Percentiles rank a stretch among this genome's conserved stretches.
Evolutionary conservation across 768 basidiomycete species (phyloP).

Genomic region (Leccinum fibrillosum): DNA sequence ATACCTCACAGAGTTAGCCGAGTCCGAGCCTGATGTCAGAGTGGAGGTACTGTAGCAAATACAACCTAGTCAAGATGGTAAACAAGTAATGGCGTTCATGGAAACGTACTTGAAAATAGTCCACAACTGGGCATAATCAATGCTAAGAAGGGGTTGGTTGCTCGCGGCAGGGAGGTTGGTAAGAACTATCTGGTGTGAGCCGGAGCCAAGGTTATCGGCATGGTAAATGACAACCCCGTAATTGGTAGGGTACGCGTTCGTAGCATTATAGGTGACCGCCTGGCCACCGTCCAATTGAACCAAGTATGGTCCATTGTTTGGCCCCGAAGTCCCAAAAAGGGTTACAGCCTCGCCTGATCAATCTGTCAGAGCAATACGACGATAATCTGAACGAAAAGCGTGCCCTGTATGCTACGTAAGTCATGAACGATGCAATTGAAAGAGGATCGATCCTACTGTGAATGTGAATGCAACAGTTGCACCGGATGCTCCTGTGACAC

Average conservation of each 20-base stretch:
- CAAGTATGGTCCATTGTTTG: constrained; percentile 33
- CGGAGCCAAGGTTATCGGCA: constrained; percentile 37
- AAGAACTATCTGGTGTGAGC: constrained; percentile 34
- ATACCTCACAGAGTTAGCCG: constrained; percentile 1
- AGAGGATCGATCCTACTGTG: constrained; percentile 30
- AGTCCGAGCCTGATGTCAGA: neutral
- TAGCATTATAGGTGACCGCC: constrained; percentile 19
- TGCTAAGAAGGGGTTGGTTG: constrained; percentile 20
- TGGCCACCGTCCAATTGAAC: constrained; percentile 36
- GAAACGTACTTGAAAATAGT: constrained; percentile 17
- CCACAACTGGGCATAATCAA: constrained; percentile 34
- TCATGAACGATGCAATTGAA: neutral
- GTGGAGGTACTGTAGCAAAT: neutral
- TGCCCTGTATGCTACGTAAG: constrained; percentile 20
- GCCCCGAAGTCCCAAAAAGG: constrained; percentile 42
- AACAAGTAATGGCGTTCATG: neutral
- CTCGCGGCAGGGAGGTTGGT: constrained; percentile 27
- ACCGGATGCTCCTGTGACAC: constrained; percentile 33
- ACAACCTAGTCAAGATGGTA: neutral
- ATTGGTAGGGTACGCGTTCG: constrained; percentile 15
- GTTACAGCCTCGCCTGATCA: constrained; percentile 40
- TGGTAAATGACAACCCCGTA: constrained; percentile 34
- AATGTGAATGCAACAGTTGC: constrained; percentile 40
- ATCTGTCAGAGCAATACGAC: neutral
- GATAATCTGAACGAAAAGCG: neutral